These are phyloP conservation scores for Lentithecium fluviatile DNA, from an alignment of 495 filamentous ascomycete species.

Conservation along the genomic window DNA sequence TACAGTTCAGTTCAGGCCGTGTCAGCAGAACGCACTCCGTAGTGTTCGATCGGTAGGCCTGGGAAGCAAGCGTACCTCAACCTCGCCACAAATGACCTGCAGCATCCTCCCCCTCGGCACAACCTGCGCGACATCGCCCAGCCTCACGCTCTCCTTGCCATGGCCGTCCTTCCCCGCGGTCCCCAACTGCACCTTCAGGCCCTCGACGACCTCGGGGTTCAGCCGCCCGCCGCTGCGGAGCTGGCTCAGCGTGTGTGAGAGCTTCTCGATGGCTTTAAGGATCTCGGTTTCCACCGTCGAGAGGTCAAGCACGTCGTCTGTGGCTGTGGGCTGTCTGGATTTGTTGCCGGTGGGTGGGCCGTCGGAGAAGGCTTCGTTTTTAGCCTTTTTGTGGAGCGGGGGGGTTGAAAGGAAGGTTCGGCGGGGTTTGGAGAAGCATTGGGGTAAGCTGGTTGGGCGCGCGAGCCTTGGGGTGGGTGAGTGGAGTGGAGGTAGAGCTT, in stretches of 20 bases:
- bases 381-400: conserved; percentile 41
- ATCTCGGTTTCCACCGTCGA: conserved; percentile 62
- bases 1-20: too few relatives aligned
- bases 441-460: not conserved
- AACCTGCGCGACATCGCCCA: conserved; percentile 75
- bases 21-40: too few relatives aligned
- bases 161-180: conserved; percentile 18
- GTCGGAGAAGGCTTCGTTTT: conserved; percentile 29
- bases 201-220: conserved; percentile 65
- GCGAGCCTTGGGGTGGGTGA: not conserved
- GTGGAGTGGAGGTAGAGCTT: not conserved
- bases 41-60: too few relatives aligned
- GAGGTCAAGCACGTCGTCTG: conserved; percentile 68
- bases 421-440: not conserved
- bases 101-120: conserved; percentile 69
- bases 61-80: conserved; percentile 56
- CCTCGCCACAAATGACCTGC: conserved; percentile 62
- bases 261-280: conserved; percentile 53
- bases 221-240: conserved; percentile 66
- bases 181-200: conserved; percentile 58
- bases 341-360: conserved; percentile 24
- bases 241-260: conserved; percentile 63
- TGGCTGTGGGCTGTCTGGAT: conserved; percentile 9
- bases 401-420: conserved; percentile 35
- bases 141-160: conserved; percentile 50